These are phyloP conservation scores for Leptodontidium sp. DNA, from an alignment of 2,329 filamentous ascomycete genomes.

Conservation along the genomic window DNA sequence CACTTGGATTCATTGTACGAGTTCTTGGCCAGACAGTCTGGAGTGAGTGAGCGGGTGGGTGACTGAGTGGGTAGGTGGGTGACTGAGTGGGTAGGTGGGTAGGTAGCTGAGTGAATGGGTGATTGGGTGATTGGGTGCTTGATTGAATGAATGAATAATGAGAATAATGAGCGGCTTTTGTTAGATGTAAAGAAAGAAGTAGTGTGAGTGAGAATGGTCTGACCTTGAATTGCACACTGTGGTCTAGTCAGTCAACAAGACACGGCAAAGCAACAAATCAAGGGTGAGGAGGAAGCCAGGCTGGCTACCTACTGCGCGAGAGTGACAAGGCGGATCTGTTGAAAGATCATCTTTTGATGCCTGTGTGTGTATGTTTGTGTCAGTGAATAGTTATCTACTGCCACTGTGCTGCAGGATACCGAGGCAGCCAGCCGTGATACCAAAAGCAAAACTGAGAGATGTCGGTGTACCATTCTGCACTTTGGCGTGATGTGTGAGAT, in stretches of 20 bases:
- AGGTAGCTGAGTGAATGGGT: no score
- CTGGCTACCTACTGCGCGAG: slow-evolving; percentile 71
- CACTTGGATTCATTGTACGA: slow-evolving; percentile 88
- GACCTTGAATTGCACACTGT: slow-evolving; percentile 91
- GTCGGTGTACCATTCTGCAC: slow-evolving; percentile 7
- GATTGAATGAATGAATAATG: neutral
- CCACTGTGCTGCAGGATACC: neutral
- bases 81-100: no score
- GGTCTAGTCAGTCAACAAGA: neutral
- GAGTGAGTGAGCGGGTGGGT: slow-evolving; percentile 5
- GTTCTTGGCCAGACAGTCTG: slow-evolving; percentile 86
- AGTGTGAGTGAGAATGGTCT: slow-evolving; percentile 28
- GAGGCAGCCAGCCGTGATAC: slow-evolving; percentile 11
- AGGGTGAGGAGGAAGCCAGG: neutral
- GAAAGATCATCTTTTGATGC: slow-evolving; percentile 74
- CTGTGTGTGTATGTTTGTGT: slow-evolving; percentile 42
- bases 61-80: no score
- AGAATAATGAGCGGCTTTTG: slow-evolving; percentile 19
- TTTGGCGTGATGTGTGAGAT: neutral
- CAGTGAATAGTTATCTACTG: slow-evolving; percentile 15
- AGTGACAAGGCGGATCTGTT: slow-evolving; percentile 82
- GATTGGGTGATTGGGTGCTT: no score
- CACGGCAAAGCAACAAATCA: neutral
- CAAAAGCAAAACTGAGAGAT: neutral
- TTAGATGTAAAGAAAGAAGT: no score